Evolutionary conservation across 2,329 filamentous ascomycete species (phyloP), one percentile per base, ranked within the genome.

Genomic region (Helotiales sp.): DNA sequence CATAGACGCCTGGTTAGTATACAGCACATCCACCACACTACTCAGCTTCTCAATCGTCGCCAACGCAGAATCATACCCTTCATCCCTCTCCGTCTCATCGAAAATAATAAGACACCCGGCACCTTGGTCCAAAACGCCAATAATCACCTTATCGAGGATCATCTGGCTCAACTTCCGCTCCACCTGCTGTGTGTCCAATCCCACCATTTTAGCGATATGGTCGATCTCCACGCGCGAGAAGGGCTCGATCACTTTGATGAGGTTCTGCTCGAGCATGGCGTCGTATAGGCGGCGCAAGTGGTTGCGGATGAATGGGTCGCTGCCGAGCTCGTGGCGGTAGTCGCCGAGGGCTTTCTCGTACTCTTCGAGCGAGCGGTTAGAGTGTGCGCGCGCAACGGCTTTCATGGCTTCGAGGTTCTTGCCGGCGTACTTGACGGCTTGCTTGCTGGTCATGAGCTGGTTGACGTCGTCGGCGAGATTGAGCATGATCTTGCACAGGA

Each of bases 401-500:
- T 99, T 99, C 96, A 99, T 99, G 67, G 96, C 96, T 81, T 99
- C 96, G 71, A 99, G 89, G 78, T 93, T 96, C 82, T 95, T 93
- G 75, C 95, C 93, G 34, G 94, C 94, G 78, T 99, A 98, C 82
- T 96, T 96, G 78, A 96, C 89, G 45, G 96, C 96, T 80, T 97
- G 94, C 86, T 99, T 99, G 63, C 93, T 96, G 32, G 91, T 89
- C 89, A 99, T 93, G 73, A 99, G 88, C 77, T 91, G 89, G 82
- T 95, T 97, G 79, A 99, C 95, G 80, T 99, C 96, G 83, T 98
- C 94, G 72, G 89, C 93, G 47, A 96, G 86, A 82, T 99, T 99
- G 74, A 99, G 87, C 96, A 99, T 99, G 80, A 99, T 96, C 85
- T 99, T 99, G 89, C 96, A 98, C 40, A 99, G 89, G 63, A 99